These are phyloP conservation scores for Blastomyces silverae DNA, from an alignment of 2,329 filamentous ascomycete genomes.

Conservation along the genomic window DNA sequence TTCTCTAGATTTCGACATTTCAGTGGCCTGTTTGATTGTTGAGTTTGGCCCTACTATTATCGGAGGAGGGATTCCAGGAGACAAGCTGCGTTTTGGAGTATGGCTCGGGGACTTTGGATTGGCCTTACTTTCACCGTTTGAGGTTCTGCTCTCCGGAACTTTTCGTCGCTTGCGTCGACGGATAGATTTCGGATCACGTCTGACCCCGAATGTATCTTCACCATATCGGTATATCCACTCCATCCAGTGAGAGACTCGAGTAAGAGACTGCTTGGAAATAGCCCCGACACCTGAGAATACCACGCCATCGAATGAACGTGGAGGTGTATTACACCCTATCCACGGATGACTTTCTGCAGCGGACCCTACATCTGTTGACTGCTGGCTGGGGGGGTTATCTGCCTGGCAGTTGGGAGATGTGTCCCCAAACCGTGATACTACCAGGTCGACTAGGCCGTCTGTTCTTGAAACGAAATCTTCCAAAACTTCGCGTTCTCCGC, in stretches of 20 bases:
- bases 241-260: constrained; percentile 75
- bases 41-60: constrained; percentile 29
- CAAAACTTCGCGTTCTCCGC: constrained; percentile 84
- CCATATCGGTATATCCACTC: constrained; percentile 81
- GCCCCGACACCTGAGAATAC: constrained; percentile 77
- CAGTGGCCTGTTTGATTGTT: constrained; percentile 19
- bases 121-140: not conserved
- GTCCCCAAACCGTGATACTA: constrained; percentile 80
- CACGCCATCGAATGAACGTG: constrained; percentile 68
- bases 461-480: constrained; percentile 77
- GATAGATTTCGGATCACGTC: constrained; percentile 65
- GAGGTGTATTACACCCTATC: constrained; percentile 65
- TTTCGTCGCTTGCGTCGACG: constrained; percentile 42
- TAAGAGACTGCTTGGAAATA: constrained; percentile 63
- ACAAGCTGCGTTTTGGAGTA: constrained; percentile 26
- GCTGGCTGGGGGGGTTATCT: constrained; percentile 23
- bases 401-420: constrained; percentile 31
- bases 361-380: constrained; percentile 22
- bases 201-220: constrained; percentile 74
- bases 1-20: constrained; percentile 18
- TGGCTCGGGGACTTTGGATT: constrained; percentile 8
- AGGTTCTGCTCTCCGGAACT: constrained; percentile 10
- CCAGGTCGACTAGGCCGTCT: constrained; percentile 76
- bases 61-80: constrained; percentile 42
- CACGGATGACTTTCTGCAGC: constrained; percentile 44